These are phyloP conservation scores for Synura sp. DNA, from an alignment of 352 stramenopile genomes.

Conservation along the genomic window DNA sequence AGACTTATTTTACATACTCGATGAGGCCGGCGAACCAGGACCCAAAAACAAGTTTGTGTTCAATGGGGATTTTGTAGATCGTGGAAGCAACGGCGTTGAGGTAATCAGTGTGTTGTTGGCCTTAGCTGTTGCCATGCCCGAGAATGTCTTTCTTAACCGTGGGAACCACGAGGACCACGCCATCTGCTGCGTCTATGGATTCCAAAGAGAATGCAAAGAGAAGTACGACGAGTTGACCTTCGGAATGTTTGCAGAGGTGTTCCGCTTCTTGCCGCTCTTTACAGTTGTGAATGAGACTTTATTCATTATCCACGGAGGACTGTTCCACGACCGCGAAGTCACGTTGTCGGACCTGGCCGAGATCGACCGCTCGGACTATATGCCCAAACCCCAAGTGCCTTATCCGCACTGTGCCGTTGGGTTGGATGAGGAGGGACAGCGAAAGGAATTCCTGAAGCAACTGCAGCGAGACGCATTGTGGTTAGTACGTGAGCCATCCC, in stretches of 20 bases:
- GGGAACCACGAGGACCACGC: slow-evolving; percentile 83
- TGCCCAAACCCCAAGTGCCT: slow-evolving; percentile 16
- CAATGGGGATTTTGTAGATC: slow-evolving; percentile 86
- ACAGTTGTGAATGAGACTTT: slow-evolving; percentile 68
- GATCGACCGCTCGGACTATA: slow-evolving; percentile 52
- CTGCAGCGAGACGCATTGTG: slow-evolving; percentile 32
- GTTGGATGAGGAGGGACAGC: not conserved
- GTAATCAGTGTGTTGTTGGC: slow-evolving; percentile 58
- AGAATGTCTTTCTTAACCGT: slow-evolving; percentile 79
- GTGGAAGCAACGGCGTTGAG: slow-evolving; percentile 66
- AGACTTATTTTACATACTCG: slow-evolving; percentile 85
- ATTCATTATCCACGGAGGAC: slow-evolving; percentile 84
- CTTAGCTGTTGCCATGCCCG: slow-evolving; percentile 52
- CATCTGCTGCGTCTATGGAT: slow-evolving; percentile 59
- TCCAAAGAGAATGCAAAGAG: slow-evolving; percentile 73
- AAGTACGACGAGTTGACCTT: slow-evolving; percentile 46
- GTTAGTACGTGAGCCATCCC: too few relatives aligned
- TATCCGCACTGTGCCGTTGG: not conserved
- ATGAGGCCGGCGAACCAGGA: slow-evolving; percentile 75
- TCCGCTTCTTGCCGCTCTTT: slow-evolving; percentile 75
- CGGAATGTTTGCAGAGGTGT: slow-evolving; percentile 59
- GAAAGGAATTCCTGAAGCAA: slow-evolving; percentile 15
- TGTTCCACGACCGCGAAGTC: slow-evolving; percentile 80
- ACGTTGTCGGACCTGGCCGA: slow-evolving; percentile 75
- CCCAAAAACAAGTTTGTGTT: slow-evolving; percentile 84